A percentile compares a stretch with the other conserved stretches of the same genome.
phyloP scores from a whole-genome alignment of 441 rosid species.

The Pelargonium australe region DNA sequence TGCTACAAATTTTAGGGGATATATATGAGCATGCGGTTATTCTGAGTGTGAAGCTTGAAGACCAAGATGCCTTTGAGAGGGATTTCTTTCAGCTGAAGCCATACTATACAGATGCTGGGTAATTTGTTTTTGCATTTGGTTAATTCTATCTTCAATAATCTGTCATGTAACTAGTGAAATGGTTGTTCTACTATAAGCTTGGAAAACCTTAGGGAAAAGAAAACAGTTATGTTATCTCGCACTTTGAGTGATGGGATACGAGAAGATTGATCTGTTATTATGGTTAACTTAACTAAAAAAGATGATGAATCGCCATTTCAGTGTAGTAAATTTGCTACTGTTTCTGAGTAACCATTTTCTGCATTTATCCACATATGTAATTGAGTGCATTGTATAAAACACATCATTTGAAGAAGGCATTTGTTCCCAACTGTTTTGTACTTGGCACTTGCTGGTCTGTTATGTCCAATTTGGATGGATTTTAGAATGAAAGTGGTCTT shows the following conservation, averaged over 20 bases:
- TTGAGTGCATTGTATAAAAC: neutral
- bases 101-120: slow-evolving; percentile 87
- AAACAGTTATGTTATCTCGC: neutral
- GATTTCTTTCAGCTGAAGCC: slow-evolving; percentile 96
- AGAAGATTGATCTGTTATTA: neutral
- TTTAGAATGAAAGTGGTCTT: slow-evolving; percentile 4
- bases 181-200: neutral
- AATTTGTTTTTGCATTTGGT: slow-evolving; percentile 11
- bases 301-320: neutral
- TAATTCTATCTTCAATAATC: neutral
- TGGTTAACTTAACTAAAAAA: neutral
- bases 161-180: too few species aligned
- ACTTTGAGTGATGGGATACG: neutral
- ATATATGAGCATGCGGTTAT: slow-evolving; percentile 88
- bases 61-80: slow-evolving; percentile 93
- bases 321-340: neutral
- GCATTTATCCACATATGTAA: neutral
- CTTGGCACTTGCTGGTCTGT: neutral
- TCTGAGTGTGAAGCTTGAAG: slow-evolving; percentile 76
- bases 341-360: neutral
- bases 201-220: neutral
- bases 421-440: neutral
- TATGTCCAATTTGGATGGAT: neutral
- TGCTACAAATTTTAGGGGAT: slow-evolving; percentile 50
- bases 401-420: neutral